phyloP scores from a whole-genome alignment of 305 asterid genomes.

The Fraxinus ornus region DNA sequence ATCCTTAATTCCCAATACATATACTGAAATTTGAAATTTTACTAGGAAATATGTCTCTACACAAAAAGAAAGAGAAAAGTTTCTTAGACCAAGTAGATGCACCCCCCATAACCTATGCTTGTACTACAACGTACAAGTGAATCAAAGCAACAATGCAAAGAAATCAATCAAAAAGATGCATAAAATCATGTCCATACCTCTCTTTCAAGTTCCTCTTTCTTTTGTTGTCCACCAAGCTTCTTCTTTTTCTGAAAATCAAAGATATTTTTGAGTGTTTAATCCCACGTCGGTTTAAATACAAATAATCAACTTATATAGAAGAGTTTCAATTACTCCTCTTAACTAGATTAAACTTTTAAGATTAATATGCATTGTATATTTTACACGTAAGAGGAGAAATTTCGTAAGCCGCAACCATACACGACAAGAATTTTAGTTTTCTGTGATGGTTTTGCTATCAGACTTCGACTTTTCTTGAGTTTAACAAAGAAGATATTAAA shows the following conservation, averaged over 20 bases:
- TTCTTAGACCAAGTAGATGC: neutral
- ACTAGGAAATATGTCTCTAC: neutral
- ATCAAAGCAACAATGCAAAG: neutral
- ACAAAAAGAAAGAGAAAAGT: neutral
- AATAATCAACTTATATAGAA: neutral
- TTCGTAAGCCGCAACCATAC: neutral
- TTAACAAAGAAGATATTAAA: neutral
- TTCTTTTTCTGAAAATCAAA: conserved; percentile 45
- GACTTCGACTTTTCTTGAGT: neutral
- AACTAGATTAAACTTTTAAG: neutral
- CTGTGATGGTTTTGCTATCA: neutral
- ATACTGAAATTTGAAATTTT: neutral
- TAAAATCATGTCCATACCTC: conserved; percentile 53
- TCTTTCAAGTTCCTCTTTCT: conserved; percentile 66
- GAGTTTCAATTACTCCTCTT: neutral
- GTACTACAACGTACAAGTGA: conserved; percentile 4
- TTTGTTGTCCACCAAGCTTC: conserved; percentile 45
- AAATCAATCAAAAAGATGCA: neutral
- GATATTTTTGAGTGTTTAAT: neutral
- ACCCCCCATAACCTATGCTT: neutral
- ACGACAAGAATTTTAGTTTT: neutral
- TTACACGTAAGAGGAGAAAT: neutral
- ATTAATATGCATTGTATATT: neutral
- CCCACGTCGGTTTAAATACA: neutral
- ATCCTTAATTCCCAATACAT: neutral